Base-by-base conservation (phyloP, 257 asterid species). In the Nemophila menziesii region DNA sequence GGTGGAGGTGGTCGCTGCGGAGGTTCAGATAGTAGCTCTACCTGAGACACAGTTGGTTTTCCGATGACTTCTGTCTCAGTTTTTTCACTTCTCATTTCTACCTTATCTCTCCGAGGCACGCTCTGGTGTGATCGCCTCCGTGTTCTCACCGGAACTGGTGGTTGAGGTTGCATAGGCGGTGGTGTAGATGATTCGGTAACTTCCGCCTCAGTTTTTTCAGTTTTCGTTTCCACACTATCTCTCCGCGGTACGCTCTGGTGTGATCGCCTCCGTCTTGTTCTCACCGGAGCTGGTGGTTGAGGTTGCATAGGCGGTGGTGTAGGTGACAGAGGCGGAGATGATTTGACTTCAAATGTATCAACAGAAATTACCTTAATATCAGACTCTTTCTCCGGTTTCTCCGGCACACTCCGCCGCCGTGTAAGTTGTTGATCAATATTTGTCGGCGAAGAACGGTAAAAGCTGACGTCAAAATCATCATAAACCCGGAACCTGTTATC, bases 401-500 rank as follows among this genome's bases (percentile, higher is more conserved):
- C 41, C 48, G 1, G 36, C 60, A 16, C 65, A 7, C 50, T 63
- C 61, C 50, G 48, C 51, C 64, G 46, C 22, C 36, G 36, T 43
- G 18, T 63, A 49, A 10, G 8, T 3, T 40, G 70, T 42, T 45
- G 65, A 14, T 51, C 47, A 39, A 9, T 20, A 10, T 48, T 68
- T 27, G 57, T 57, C 41, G 52, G 62, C 56, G 67, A 37, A 5
- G 70, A 58, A 14, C 75, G 62, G 60, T 75, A 52, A 43, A 61
- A 55, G 24, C 69, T 66, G 50, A 81, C 83, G 13, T 74, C 90
- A 49, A 69, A 67, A 56, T 86, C 97, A 60, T 86, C 93, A 42
- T 39, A 58, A 64, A 51, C 66, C 48, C 70, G 70, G 23, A 58
- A 49, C 63, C 72, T 61, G 8, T 45, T 64, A 17, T 60, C 75